Conservation (phyloP, 2,329 filamentous ascomycete genomes). For the Orbilia brochopaga region DNA sequence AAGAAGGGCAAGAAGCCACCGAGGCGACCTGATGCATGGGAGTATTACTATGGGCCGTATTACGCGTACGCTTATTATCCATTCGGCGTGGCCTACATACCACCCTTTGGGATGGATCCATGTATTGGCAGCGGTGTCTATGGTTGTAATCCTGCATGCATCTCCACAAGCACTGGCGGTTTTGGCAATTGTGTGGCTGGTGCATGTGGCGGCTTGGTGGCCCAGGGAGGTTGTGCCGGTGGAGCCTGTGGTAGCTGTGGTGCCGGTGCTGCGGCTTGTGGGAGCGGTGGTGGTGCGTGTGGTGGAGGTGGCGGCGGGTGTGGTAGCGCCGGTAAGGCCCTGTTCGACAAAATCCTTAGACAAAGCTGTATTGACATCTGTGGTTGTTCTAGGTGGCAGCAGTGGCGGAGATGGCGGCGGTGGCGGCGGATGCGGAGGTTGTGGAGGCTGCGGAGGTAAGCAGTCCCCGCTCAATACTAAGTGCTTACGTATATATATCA, state of each 20-base stretch:
- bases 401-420: not conserved
- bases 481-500: no score
- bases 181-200: conserved; percentile 33
- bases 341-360: not conserved
- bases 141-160: conserved; percentile 35
- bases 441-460: conserved; percentile 3
- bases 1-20: conserved; percentile 49
- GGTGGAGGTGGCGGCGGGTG: conserved; percentile 7
- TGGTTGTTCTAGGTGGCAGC: not conserved
- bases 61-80: conserved; percentile 47
- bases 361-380: not conserved
- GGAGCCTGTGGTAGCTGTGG: conserved; percentile 33
- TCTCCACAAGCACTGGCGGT: conserved; percentile 36
- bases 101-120: conserved; percentile 47
- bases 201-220: conserved; percentile 33
- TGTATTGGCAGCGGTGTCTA: conserved; percentile 48
- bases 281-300: conserved; percentile 25
- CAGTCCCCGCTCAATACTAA: no score
- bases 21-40: conserved; percentile 31
- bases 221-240: conserved; percentile 33
- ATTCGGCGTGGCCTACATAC: conserved; percentile 39
- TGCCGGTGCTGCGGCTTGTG: conserved; percentile 30
- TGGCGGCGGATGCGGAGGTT: conserved; percentile 4
- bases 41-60: conserved; percentile 42
- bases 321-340: conserved; percentile 25